Evolutionary conservation across 179 eudicot genomes (phyloP), one percentile per base, ranked within the genome.

Genomic region (Beta lomatogona): DNA sequence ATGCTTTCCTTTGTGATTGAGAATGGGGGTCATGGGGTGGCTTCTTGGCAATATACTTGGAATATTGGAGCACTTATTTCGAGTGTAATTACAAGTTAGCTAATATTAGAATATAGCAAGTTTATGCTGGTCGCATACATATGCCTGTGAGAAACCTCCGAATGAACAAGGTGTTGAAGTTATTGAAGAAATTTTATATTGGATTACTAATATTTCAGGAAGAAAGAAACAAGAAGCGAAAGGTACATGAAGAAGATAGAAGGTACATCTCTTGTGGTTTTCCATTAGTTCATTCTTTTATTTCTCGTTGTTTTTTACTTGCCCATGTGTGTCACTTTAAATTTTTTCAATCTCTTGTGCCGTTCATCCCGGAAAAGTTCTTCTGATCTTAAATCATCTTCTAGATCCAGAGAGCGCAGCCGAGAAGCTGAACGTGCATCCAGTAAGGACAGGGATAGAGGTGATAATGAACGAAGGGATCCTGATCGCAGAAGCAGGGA

Each of bases 381-480:
- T 50, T 6, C 59, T 16, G 2, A 55, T 18, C 21, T 74, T 12
- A 54, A 18, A 16, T 48, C 60, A 70, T 74, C 57, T 25, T 86
- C 77, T 86, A 96, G 99, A 86, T 91, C 98, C 16, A 96, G 86
- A 86, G 99, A 96, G 81, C 85, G 88, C 80, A 95, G 93, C 77
- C 87, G 86, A 61, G 97, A 92, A 12, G 84, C 84, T 78, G 98
- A 90, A 13, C 87, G 93, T 61, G 97, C 89, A 69, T 77, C 91
- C 46, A 93, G 97, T 84, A 89, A 83, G 89, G 98, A 93, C 67
- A 85, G 89, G 80, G 93, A 89, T 71, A 85, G 88, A 69, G 89
- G 90, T 50, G 90, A 82, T 83, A 89, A 87, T 85, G 97, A 93
- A 54, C 86, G 85, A 52, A 91, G 91, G 84, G 96, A 91, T 68